These are phyloP conservation scores for Drechslera avenae DNA, from an alignment of 2,329 filamentous ascomycete species.

Conservation along the genomic window DNA sequence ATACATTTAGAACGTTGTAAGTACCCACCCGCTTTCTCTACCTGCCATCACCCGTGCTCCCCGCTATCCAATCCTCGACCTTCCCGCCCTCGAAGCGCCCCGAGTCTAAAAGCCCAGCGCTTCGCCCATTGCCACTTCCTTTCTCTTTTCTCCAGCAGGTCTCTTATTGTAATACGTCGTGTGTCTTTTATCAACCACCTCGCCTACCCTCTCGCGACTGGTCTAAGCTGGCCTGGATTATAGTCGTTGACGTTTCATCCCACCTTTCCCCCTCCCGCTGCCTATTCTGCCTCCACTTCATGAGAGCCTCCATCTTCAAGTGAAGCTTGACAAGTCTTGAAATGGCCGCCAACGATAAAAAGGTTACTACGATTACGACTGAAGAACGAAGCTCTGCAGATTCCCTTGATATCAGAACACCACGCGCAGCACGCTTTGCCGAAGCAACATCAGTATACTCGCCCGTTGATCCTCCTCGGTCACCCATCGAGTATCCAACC, in stretches of 20 bases:
- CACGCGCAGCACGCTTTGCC: conserved; percentile 77
- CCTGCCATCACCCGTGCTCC: conserved; percentile 35
- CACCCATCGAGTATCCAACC: conserved; percentile 58
- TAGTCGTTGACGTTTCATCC: conserved; percentile 42
- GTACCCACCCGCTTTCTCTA: conserved; percentile 48
- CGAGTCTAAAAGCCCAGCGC: conserved; percentile 49
- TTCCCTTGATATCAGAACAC: conserved; percentile 62
- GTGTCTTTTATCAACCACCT: conserved; percentile 38
- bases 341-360: conserved; percentile 56
- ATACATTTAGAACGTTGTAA: conserved; percentile 47
- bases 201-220: conserved; percentile 36
- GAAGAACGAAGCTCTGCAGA: conserved; percentile 49
- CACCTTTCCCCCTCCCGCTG: conserved; percentile 24
- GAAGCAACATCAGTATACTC: conserved; percentile 82
- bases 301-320: conserved; percentile 42
- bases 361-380: conserved; percentile 49
- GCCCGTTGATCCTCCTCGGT: conserved; percentile 65
- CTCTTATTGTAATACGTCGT: conserved; percentile 50
- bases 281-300: conserved; percentile 28
- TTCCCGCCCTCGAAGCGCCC: conserved; percentile 44
- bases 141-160: conserved; percentile 48
- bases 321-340: conserved; percentile 44
- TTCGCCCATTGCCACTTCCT: conserved; percentile 42
- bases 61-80: conserved; percentile 36
- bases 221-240: conserved; percentile 48